These are phyloP conservation scores for Trypanosoma conorhini DNA, from an alignment of 208 protist species.

Conservation along the genomic window DNA sequence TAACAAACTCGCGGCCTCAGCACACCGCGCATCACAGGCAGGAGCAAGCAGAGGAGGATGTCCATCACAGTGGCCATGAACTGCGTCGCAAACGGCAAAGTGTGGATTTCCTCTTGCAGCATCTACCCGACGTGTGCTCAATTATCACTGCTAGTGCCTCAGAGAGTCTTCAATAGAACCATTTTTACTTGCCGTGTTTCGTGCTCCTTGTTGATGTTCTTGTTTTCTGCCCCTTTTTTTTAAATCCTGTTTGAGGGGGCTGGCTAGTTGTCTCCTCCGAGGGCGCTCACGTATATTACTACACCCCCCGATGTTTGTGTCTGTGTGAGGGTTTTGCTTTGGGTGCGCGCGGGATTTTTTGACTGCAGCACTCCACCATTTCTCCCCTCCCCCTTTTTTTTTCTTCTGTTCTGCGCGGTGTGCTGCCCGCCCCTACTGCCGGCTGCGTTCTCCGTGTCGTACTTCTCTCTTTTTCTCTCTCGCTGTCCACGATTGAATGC, in stretches of 20 bases:
- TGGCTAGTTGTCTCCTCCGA: neutral
- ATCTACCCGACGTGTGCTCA: slow-evolving; percentile 9
- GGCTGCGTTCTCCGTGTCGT: no score
- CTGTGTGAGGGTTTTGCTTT: neutral
- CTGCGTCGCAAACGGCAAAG: neutral
- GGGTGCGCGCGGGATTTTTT: neutral
- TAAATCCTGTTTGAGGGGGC: neutral
- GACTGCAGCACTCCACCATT: no score
- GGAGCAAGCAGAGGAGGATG: neutral
- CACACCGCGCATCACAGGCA: neutral
- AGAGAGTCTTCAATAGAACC: slow-evolving; percentile 1
- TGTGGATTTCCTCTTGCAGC: slow-evolving; percentile 1
- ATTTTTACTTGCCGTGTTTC: neutral
- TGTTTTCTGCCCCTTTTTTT: slow-evolving; percentile 12
- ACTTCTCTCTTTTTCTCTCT: neutral
- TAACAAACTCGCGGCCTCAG: neutral
- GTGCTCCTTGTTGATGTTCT: neutral
- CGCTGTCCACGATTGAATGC: neutral
- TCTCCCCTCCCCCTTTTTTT: neutral
- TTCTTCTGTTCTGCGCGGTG: neutral
- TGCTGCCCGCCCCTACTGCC: no score
- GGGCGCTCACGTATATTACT: neutral
- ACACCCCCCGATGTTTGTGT: neutral
- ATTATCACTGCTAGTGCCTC: neutral
- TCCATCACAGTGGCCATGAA: neutral